These are phyloP conservation scores for Neoarthrinium moseri DNA, from an alignment of 2,329 filamentous ascomycete species.

Conservation along the genomic window DNA sequence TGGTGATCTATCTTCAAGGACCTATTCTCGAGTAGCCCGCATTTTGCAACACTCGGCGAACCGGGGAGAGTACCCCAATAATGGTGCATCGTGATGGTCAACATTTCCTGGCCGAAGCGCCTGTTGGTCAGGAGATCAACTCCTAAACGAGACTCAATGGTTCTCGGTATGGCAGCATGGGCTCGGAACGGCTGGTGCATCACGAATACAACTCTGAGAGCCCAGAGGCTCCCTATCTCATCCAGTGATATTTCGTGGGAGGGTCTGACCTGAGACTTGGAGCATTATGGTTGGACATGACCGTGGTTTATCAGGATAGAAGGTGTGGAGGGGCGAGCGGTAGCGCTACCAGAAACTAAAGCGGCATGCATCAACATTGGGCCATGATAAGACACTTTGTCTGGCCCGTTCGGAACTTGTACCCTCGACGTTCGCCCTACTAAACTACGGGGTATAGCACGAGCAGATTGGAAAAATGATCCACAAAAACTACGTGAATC, in stretches of 20 bases:
- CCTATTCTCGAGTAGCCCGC: too few relatives aligned
- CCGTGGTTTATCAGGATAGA: constrained; percentile 17
- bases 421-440: too few relatives aligned
- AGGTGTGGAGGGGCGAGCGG: constrained; percentile 25
- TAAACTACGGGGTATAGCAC: too few relatives aligned
- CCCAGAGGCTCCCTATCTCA: neutral
- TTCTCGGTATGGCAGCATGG: constrained; percentile 15
- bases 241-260: neutral
- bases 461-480: too few relatives aligned
- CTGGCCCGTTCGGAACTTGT: too few relatives aligned
- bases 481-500: too few relatives aligned
- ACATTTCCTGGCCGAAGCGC: constrained; percentile 9
- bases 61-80: too few relatives aligned
- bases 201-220: constrained; percentile 11
- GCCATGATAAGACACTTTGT: too few relatives aligned
- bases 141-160: neutral
- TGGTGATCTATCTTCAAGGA: too few relatives aligned
- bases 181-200: constrained; percentile 21
- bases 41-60: too few relatives aligned
- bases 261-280: constrained; percentile 11
- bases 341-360: constrained; percentile 26
- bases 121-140: neutral
- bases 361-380: too few relatives aligned
- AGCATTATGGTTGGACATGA: constrained; percentile 17
- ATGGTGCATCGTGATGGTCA: too few relatives aligned